These are phyloP conservation scores for Phytophthora capsici DNA, from an alignment of 352 stramenopile genomes.

Conservation along the genomic window DNA sequence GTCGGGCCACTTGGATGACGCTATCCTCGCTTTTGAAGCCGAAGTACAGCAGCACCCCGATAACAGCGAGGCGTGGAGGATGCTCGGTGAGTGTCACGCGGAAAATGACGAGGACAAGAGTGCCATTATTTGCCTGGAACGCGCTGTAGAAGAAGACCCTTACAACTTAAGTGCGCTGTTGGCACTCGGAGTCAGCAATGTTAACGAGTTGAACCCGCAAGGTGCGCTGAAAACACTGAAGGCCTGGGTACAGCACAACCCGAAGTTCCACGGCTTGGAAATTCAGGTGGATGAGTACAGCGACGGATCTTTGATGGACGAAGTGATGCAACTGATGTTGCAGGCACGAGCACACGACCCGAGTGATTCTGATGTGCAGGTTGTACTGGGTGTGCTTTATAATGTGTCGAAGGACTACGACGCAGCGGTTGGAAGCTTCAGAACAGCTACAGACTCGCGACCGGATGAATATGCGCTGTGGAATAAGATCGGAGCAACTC, in stretches of 20 bases:
- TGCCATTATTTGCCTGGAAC: conserved; percentile 95
- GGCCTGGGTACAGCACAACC: conserved; percentile 97
- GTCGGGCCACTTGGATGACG: conserved; percentile 91
- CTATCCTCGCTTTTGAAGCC: conserved; percentile 95
- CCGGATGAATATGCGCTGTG: conserved; percentile 97
- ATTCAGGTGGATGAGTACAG: conserved; percentile 89
- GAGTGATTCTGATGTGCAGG: conserved; percentile 78
- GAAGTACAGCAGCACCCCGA: conserved; percentile 93
- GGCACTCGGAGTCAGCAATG: conserved; percentile 94
- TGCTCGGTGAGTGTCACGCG: conserved; percentile 95
- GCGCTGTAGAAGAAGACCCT: conserved; percentile 94
- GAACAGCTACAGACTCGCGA: conserved; percentile 72
- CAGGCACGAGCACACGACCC: conserved; percentile 85
- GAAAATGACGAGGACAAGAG: conserved; percentile 97
- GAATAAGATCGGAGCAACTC: conserved; percentile 98
- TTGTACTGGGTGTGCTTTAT: conserved; percentile 97
- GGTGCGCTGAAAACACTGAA: conserved; percentile 94
- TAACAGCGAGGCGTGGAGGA: conserved; percentile 95
- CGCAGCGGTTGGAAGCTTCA: conserved; percentile 91
- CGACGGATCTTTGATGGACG: conserved; percentile 91
- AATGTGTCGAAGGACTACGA: conserved; percentile 98
- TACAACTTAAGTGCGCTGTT: conserved; percentile 95
- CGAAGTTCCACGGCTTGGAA: conserved; percentile 95
- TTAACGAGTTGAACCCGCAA: conserved; percentile 97
- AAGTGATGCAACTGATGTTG: conserved; percentile 95